These are phyloP conservation scores for Haplosporangium sp. DNA, from an alignment of 371 early-diverging fungal genomes.

Conservation along the genomic window DNA sequence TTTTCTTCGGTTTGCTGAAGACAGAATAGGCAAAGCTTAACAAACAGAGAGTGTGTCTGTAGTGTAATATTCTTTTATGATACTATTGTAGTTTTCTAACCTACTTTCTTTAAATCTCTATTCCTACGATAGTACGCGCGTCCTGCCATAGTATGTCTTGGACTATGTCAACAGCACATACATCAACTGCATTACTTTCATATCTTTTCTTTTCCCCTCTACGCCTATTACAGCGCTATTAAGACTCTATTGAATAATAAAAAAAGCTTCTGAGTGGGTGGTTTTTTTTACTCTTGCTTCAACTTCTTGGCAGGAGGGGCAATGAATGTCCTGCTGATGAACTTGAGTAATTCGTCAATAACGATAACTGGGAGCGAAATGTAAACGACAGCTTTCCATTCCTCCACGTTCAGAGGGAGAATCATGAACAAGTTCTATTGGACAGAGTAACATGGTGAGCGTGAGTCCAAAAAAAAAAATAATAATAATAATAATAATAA, in stretches of 20 bases:
- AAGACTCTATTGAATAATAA: constrained; percentile 1
- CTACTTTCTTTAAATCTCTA: too few species aligned
- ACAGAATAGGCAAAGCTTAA: not conserved
- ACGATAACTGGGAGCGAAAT: constrained; percentile 92
- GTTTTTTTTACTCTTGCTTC: constrained; percentile 42
- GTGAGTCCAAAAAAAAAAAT: not conserved
- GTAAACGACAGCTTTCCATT: constrained; percentile 93
- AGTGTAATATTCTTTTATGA: not conserved
- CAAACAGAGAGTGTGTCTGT: too few species aligned
- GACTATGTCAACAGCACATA: not conserved
- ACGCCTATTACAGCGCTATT: not conserved
- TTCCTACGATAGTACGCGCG: not conserved
- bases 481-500: not conserved
- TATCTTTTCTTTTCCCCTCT: not conserved
- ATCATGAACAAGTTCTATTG: constrained; percentile 85
- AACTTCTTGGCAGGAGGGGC: constrained; percentile 58
- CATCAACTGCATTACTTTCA: constrained; percentile 1
- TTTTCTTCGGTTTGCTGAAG: not conserved
- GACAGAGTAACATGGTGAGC: constrained; percentile 8
- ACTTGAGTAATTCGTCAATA: constrained; percentile 94
- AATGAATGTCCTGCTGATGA: constrained; percentile 76
- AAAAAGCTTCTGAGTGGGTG: too few species aligned
- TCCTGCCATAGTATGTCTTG: not conserved
- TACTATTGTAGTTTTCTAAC: not conserved
- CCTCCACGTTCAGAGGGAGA: constrained; percentile 83